Percentiles rank a stretch among this genome's conserved stretches.
Conservation (phyloP, 2,329 filamentous ascomycete species). For the Cercospora janseana region DNA sequence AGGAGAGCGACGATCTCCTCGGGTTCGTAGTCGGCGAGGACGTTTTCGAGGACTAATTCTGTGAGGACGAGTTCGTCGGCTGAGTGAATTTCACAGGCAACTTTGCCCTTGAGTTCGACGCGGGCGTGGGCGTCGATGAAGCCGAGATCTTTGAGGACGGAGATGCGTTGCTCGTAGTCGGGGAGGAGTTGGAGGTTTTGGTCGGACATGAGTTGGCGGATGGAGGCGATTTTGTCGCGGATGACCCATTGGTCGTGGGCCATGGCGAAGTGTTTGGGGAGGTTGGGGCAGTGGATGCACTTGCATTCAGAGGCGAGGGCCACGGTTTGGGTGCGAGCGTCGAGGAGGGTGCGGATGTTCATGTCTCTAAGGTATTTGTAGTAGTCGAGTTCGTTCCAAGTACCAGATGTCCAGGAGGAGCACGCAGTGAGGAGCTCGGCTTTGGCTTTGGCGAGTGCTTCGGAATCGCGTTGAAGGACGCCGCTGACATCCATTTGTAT, state of each 20-base stretch:
- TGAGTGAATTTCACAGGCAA: conserved; percentile 96
- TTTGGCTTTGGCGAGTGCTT: conserved; percentile 60
- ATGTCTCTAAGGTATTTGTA: conserved; percentile 73
- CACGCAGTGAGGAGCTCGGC: conserved; percentile 68
- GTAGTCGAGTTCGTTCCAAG: conserved; percentile 85
- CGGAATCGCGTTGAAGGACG: conserved; percentile 43
- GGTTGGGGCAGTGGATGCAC: conserved; percentile 69
- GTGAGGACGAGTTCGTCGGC: conserved; percentile 95
- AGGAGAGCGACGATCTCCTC: conserved; percentile 94
- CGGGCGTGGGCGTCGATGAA: conserved; percentile 86
- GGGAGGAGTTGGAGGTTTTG: conserved; percentile 94
- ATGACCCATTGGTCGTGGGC: conserved; percentile 96
- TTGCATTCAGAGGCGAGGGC: conserved; percentile 61
- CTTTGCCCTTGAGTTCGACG: conserved; percentile 95
- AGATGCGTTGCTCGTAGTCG: conserved; percentile 93
- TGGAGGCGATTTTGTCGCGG: conserved; percentile 83
- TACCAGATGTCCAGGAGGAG: conserved; percentile 67
- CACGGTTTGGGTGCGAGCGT: conserved; percentile 65
- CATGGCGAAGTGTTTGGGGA: conserved; percentile 93
- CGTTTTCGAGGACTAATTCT: conserved; percentile 93
- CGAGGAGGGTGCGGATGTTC: conserved; percentile 73
- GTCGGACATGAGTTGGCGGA: conserved; percentile 88
- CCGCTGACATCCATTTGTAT: conserved; percentile 42
- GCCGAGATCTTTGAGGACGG: conserved; percentile 83
- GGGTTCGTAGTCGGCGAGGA: conserved; percentile 89